Evolutionary conservation across 768 basidiomycete species (phyloP), one percentile per base, ranked within the genome.

Genomic region (Phaffia australis): DNA sequence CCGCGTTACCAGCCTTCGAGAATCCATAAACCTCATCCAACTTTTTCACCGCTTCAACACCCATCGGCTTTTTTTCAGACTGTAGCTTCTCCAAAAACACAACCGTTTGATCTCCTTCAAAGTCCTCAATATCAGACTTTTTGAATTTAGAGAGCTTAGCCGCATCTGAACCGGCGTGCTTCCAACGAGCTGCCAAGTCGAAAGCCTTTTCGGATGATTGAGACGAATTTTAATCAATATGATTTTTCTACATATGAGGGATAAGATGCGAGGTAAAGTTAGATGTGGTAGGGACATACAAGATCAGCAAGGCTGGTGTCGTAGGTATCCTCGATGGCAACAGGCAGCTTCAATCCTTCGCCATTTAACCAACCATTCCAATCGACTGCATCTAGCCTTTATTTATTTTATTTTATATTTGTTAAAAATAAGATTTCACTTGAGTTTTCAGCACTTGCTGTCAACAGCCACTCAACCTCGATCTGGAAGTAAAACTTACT

Each of bases 331-430:
- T 30, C 35, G 76, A 88, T 80, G 66, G 85, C 78, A 0, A 84
- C 87, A 0, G 88, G 88, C 15, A 94, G 81, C 68, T 82, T 78
- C 7, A 80, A 70, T 3, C 90, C 88, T 74, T 87, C 85, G 47
- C 90, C 90, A 70, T 86, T 83, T 46, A 94, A 76, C 90, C 90
- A 94, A 70, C 72, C 75, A 73, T 90, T 76, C 87, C 88, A 94
- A 71, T 87, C 82, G 54, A 93, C 78, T 57, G 77, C 81, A 69
- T 89, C 80, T 46, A 94, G 79, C 1, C 35, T 42, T 42, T 42
- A 5, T 42, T 4, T 42, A 5, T 42, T 42, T 42, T 11, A 51
- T 51, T 16, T 51, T 23, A 16, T 51, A 16, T 23, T 51, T 51
- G 50, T 51, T 23, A 51, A 16, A 16, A 51, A 51, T n/a, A n/a